Conservation (phyloP, 768 basidiomycete species). For the Termitomyces titanicus region DNA sequence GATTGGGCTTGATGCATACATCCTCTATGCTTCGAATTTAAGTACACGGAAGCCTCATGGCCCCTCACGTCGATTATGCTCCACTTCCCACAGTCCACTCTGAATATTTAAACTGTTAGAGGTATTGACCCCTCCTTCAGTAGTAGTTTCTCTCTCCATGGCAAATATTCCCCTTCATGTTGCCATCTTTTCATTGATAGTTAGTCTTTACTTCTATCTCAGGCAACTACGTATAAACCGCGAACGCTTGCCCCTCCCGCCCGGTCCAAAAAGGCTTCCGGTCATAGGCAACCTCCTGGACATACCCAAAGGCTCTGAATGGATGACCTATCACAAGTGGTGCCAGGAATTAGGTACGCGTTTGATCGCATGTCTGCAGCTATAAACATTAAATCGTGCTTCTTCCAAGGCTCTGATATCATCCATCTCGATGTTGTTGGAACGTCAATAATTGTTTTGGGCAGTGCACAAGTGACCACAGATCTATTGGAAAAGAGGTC, state of each 20-base stretch:
- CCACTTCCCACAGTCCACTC: no score
- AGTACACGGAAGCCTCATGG: no score
- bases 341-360: background rate
- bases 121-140: no score
- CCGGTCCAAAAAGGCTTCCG: background rate
- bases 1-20: no score
- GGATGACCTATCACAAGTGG: background rate
- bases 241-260: background rate
- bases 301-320: background rate
- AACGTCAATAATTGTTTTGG: slow-evolving; percentile 19
- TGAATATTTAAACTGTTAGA: no score
- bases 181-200: background rate
- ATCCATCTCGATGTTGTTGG: slow-evolving; percentile 20
- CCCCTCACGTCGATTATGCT: no score
- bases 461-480: slow-evolving; percentile 16
- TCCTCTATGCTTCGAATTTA: no score
- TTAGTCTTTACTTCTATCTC: background rate
- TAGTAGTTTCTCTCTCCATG: no score
- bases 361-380: background rate
- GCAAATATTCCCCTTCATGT: background rate
- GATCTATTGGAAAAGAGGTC: slow-evolving; percentile 23
- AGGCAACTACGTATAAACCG: background rate
- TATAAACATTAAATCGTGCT: background rate
- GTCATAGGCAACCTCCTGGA: background rate
- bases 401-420: slow-evolving; percentile 19